These are phyloP conservation scores for Takashimella tepidaria DNA, from an alignment of 1,284 basidiomycete species.

Conservation along the genomic window DNA sequence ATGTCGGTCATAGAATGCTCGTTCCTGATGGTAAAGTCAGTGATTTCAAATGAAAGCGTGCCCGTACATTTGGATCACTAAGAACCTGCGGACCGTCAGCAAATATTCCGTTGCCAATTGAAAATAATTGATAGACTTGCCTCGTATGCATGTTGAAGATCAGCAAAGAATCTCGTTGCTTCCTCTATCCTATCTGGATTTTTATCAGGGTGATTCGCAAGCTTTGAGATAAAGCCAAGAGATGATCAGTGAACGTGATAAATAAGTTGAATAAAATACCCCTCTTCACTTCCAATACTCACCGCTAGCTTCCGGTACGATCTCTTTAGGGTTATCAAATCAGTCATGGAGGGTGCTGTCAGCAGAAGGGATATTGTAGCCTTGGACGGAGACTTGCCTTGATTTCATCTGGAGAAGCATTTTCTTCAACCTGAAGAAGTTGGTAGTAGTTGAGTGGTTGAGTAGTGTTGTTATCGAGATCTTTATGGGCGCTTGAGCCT, in stretches of 20 bases:
- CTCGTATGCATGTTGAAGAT: slow-evolving; percentile 92
- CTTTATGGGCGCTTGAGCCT: no score
- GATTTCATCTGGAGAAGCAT: slow-evolving; percentile 79
- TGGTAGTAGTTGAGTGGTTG: slow-evolving; percentile 65
- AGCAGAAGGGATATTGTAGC: slow-evolving; percentile 4
- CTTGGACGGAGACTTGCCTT: slow-evolving; percentile 54
- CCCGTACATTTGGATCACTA: slow-evolving; percentile 80
- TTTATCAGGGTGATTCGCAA: slow-evolving; percentile 86
- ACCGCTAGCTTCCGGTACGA: slow-evolving; percentile 74
- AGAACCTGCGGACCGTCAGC: slow-evolving; percentile 56
- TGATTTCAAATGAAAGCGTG: background rate
- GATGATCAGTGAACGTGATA: background rate
- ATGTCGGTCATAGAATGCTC: slow-evolving; percentile 98
- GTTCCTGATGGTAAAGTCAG: slow-evolving; percentile 58
- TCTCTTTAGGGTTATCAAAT: no score
- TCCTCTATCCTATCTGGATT: slow-evolving; percentile 75
- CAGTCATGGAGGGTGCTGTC: slow-evolving; percentile 8
- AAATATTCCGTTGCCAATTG: no score
- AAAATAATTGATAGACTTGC: slow-evolving; percentile 45
- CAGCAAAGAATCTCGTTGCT: slow-evolving; percentile 81
- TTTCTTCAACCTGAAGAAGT: slow-evolving; percentile 70
- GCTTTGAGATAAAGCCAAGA: slow-evolving; percentile 26
- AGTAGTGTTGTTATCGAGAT: background rate
- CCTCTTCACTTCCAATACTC: slow-evolving; percentile 13
- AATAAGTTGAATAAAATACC: background rate